A percentile compares a stretch with the other conserved stretches of the same genome.
Evolutionary conservation across 352 stramenopile genomes (phyloP).

Genomic region (Phytophthora aleatoria): DNA sequence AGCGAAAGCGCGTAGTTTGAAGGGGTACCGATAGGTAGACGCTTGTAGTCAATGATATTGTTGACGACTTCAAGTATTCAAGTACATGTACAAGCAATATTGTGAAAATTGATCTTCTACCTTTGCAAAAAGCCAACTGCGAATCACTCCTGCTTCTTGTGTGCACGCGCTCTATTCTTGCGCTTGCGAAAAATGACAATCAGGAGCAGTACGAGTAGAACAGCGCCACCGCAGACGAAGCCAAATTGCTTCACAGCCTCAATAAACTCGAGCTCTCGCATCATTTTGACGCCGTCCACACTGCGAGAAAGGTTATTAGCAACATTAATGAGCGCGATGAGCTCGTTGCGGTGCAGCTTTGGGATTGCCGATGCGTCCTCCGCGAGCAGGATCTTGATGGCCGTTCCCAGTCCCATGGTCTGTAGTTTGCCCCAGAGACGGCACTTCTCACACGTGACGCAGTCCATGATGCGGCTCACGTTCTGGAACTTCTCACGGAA

Average conservation of each 20-base stretch:
- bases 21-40: too few species aligned
- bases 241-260: slow-evolving; percentile 65
- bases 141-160: slow-evolving; percentile 43
- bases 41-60: too few species aligned
- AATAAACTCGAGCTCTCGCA: slow-evolving; percentile 78
- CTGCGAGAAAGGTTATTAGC: slow-evolving; percentile 84
- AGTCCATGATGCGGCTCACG: slow-evolving; percentile 98
- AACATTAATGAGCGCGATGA: slow-evolving; percentile 98
- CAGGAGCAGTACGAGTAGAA: slow-evolving; percentile 49
- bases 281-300: slow-evolving; percentile 80
- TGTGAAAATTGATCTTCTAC: slow-evolving; percentile 10
- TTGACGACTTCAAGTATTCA: too few species aligned
- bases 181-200: slow-evolving; percentile 55
- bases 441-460: slow-evolving; percentile 99
- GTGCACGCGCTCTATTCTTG: slow-evolving; percentile 28
- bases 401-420: slow-evolving; percentile 96
- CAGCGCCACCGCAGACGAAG: slow-evolving; percentile 47
- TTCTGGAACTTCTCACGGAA: slow-evolving; percentile 97
- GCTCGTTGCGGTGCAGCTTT: slow-evolving; percentile 94
- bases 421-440: slow-evolving; percentile 98
- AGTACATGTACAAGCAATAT: slow-evolving; percentile 6
- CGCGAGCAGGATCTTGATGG: slow-evolving; percentile 97
- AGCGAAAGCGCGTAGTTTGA: too few species aligned
- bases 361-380: slow-evolving; percentile 81
- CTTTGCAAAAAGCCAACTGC: slow-evolving; percentile 14